Base-by-base conservation (phyloP, 164 flowering plant genomes). In the Protea cynaroides region DNA sequence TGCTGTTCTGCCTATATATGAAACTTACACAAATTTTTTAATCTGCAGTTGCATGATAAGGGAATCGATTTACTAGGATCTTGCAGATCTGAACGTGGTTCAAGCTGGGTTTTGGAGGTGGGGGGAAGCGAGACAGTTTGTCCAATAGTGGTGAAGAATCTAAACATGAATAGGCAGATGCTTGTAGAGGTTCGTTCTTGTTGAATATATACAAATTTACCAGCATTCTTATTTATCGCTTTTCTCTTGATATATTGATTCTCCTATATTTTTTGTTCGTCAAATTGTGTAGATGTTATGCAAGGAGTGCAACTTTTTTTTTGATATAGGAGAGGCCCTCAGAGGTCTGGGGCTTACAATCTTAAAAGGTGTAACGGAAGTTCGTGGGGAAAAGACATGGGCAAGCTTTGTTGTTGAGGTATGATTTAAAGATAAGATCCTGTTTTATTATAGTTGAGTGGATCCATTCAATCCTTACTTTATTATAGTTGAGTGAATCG, bases 371-470 rank as follows among this genome's bases (percentile, higher is more conserved):
- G 76, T 77, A 24, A 86, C 87, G 37, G 83, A 84, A 79, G 75
- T 74, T 56, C 80, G 66, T 66, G 86, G 85, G 11, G 84, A 83
- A 53, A 86, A 82, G 73, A 83, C 80, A 52, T 80, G 93, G 90
- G 84, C 84, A 74, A 80, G 87, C 69, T 90, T 90, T 65, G 79
- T 87, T 62, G 92, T 86, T 69, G 96, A 90, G 96, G 93, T 90
- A 79, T n/a, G 34, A 29, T 52, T 21, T 19, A 13, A 2, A 25
- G 17, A 56, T 44, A 6, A 10, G 15, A 14, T 40, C 51, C 7
- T 7, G 8, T 2, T 36, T 59, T 23, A 12, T 50, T 1, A 66
- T 9, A 23, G 7, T 15, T 44, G 4, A 9, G 17, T 9, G 11
- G 15, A 14, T 17, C 3, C 49, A 8, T n/a, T 18, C 3, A 25